Percentiles rank a stretch among this genome's conserved stretches.
Evolutionary conservation across 2,329 filamentous ascomycete species (phyloP).

Genomic region (Tolypocladium tundrense): DNA sequence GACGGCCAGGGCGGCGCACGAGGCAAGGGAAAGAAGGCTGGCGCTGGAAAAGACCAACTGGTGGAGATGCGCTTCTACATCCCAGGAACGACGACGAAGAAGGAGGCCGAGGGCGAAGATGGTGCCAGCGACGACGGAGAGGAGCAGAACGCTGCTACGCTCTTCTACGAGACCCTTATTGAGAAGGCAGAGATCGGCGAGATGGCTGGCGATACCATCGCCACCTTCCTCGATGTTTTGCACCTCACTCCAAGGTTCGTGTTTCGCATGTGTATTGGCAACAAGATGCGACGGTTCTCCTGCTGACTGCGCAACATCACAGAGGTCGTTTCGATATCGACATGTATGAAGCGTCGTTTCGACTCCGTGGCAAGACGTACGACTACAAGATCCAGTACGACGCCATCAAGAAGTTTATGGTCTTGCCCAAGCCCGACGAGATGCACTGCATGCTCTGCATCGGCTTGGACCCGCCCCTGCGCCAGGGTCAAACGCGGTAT

Average conservation of each 20-base stretch:
- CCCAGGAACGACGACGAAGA: slow-evolving; percentile 76
- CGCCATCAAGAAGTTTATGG: slow-evolving; percentile 96
- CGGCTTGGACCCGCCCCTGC: slow-evolving; percentile 85
- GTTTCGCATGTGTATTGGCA: background rate
- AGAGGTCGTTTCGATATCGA: slow-evolving; percentile 99
- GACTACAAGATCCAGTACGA: slow-evolving; percentile 99
- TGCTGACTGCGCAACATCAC: slow-evolving; percentile 7
- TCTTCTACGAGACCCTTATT: slow-evolving; percentile 98
- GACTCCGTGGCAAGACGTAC: slow-evolving; percentile 95
- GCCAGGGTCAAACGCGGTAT: slow-evolving; percentile 95
- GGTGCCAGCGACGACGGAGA: slow-evolving; percentile 52
- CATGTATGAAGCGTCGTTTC: slow-evolving; percentile 97
- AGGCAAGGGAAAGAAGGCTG: slow-evolving; percentile 77
- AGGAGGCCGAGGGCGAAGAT: slow-evolving; percentile 58
- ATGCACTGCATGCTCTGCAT: slow-evolving; percentile 91
- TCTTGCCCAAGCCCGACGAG: slow-evolving; percentile 97
- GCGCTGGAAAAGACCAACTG: slow-evolving; percentile 80
- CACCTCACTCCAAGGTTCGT: slow-evolving; percentile 84
- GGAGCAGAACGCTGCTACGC: slow-evolving; percentile 87
- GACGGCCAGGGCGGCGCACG: slow-evolving; percentile 66
- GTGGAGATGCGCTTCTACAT: slow-evolving; percentile 99
- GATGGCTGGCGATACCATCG: slow-evolving; percentile 95
- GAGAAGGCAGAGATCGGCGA: slow-evolving; percentile 99
- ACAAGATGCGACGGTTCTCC: background rate
- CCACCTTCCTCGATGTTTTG: slow-evolving; percentile 90